Percentiles rank a stretch among this genome's conserved stretches.
These are phyloP conservation scores for Radiomyces spectabilis DNA, from an alignment of 192 early-diverging fungal genomes.

Conservation along the genomic window DNA sequence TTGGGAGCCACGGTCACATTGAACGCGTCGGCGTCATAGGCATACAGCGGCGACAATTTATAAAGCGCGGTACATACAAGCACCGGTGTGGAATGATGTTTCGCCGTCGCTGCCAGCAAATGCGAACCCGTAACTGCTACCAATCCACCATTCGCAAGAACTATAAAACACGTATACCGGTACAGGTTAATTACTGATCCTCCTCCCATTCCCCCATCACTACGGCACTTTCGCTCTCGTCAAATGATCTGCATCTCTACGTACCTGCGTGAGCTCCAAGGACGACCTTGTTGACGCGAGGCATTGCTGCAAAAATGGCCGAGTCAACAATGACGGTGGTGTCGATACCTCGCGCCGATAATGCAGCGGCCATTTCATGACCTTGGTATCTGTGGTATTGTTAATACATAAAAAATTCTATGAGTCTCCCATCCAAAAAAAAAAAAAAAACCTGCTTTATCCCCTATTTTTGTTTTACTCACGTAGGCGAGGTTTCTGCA, in stretches of 20 bases:
- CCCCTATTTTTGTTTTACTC: too few relatives aligned
- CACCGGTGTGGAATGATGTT: conserved; percentile 88
- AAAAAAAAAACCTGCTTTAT: conserved; percentile 3
- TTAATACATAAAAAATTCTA: not conserved
- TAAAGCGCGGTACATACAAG: conserved; percentile 88
- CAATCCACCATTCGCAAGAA: conserved; percentile 90
- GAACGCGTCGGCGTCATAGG: conserved; percentile 82
- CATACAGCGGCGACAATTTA: conserved; percentile 82
- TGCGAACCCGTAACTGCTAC: conserved; percentile 77
- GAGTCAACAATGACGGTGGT: conserved; percentile 88
- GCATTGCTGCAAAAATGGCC: conserved; percentile 95
- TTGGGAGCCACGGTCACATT: conserved; percentile 75
- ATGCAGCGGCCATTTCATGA: conserved; percentile 71
- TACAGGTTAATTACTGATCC: not conserved
- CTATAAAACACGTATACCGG: conserved; percentile 24
- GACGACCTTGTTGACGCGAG: conserved; percentile 95
- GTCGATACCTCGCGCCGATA: conserved; percentile 77
- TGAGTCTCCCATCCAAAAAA: not conserved
- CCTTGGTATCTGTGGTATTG: conserved; percentile 58
- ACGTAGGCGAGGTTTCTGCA: conserved; percentile 85
- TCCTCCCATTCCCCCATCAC: not conserved
- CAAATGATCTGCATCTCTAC: not conserved
- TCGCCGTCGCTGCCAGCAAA: conserved; percentile 82
- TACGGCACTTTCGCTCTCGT: not conserved
- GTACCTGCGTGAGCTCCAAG: conserved; percentile 80